phyloP scores from a whole-genome alignment of 2,329 filamentous ascomycete species.

The Pseudocercospora eumusae region DNA sequence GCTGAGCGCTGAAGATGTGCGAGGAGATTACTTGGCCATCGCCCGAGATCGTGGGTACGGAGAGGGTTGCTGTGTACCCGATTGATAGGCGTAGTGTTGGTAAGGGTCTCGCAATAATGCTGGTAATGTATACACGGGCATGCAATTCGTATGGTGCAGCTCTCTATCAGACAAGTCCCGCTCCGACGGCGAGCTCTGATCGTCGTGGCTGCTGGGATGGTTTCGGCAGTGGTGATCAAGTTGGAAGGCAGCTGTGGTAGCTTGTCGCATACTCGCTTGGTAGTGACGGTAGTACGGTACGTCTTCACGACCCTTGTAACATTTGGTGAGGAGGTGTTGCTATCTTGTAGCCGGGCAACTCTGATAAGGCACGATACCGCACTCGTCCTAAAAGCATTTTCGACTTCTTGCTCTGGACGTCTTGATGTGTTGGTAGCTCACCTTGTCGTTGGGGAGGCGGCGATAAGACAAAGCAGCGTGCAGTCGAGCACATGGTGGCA shows the following conservation, averaged over 20 bases:
- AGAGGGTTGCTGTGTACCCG: background rate
- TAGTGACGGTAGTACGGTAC: background rate
- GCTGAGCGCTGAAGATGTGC: background rate
- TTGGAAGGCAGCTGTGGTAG: background rate
- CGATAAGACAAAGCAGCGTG: too few species aligned
- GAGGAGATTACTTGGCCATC: background rate
- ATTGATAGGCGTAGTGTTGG: constrained; percentile 12
- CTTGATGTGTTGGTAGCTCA: too few species aligned
- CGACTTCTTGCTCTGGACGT: background rate
- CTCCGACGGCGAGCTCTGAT: background rate
- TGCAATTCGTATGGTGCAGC: background rate
- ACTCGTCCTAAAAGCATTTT: too few species aligned
- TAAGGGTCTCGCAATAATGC: background rate
- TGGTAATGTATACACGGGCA: background rate
- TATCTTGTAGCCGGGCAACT: constrained; percentile 1
- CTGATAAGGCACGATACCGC: constrained; percentile 3
- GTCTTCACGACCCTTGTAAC: background rate
- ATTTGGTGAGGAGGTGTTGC: constrained; percentile 1
- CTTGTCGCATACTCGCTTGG: background rate
- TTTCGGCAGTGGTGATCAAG: background rate
- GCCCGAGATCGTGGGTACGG: background rate
- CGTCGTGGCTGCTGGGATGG: background rate
- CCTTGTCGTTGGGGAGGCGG: too few species aligned
- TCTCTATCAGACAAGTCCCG: background rate
- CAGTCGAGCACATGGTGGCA: too few species aligned